Evolutionary conservation across 805 yeast genomes (phyloP), one percentile per base, ranked within the genome.

Genomic region (Ogataea salicorniae): DNA sequence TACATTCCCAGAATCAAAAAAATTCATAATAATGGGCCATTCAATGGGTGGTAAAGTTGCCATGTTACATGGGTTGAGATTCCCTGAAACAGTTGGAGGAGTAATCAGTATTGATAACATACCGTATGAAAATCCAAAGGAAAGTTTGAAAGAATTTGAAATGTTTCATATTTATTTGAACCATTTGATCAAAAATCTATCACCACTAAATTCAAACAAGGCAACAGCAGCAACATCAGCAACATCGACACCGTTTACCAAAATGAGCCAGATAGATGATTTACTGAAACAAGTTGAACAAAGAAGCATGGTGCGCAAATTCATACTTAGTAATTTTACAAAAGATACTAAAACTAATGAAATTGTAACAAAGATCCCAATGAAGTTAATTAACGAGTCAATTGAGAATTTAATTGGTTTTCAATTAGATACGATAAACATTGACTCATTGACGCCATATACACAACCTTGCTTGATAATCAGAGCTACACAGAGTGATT

Each of bases 31-130:
- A 17, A 53, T 68, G 46, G 95, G 95, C 0, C 94, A 86, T 62
- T 85, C 92, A 0, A 84, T 87, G 94, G 99, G 99, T 4, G 98
- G 96, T 3, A 91, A 94, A 60, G 77, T 90, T 0, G 96, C 86
- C 14, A 88, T 94, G 97, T 84, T 89, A 0, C 73, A 85, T 23
- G 85, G 88, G 0, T 66, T 94, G 45, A 69, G 86, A 45, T 71
- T 77, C 36, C 92, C 92, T 0, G 76, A 80, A 1, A 51, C 80
- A 6, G 80, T 73, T 70, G 39, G 73, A 76, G 74, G 64, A 81
- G 54, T 80, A 80, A 33, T 74, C 83, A 17, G 95, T 84, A 20
- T 64, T 20, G 99, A 92, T 61, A 94, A 91, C 60, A 83, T 95
- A 0, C 98, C 99, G 0, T 79, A 59, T 37, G 41, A 48, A 16